Evolutionary conservation across 2,329 filamentous ascomycete genomes (phyloP).

Genomic region (Beauveria pseudobassiana): DNA sequence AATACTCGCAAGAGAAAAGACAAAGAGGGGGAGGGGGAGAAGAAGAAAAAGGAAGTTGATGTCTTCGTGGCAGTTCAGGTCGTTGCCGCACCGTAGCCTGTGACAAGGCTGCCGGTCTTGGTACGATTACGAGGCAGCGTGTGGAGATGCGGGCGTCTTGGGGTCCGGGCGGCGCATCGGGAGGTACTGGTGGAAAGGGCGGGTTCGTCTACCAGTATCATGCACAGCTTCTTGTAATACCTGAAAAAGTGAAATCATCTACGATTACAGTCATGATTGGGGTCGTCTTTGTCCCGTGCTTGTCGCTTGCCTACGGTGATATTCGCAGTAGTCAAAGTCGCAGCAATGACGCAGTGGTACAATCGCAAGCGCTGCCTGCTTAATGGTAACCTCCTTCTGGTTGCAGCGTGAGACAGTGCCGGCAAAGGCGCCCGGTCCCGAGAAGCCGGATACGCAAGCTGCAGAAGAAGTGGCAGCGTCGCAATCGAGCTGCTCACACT

Average conservation of each 20-base stretch:
- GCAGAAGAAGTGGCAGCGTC: not conserved
- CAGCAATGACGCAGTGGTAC: not conserved
- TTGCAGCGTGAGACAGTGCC: not conserved
- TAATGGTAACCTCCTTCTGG: not conserved
- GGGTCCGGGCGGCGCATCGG: not conserved
- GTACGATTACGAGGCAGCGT: not conserved
- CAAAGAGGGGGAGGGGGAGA: too few species aligned
- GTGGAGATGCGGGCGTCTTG: not conserved
- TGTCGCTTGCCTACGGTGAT: not conserved
- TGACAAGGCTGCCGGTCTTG: too few species aligned
- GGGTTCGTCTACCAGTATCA: too few species aligned
- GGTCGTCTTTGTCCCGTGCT: not conserved
- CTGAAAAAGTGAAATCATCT: too few species aligned
- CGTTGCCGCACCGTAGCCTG: too few species aligned
- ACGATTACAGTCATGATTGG: not conserved
- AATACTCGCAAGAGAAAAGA: too few species aligned
- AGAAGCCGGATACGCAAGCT: slow-evolving; percentile 11
- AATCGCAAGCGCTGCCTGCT: not conserved
- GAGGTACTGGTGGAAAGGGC: not conserved
- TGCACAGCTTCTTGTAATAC: too few species aligned
- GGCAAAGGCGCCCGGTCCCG: not conserved
- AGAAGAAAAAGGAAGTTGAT: too few species aligned
- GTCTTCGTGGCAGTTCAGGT: too few species aligned
- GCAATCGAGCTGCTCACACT: not conserved
- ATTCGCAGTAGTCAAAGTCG: not conserved